Evolutionary conservation across 495 filamentous ascomycete species (phyloP), one percentile per base, ranked within the genome.

Genomic region (Penicillium ochrochloron): DNA sequence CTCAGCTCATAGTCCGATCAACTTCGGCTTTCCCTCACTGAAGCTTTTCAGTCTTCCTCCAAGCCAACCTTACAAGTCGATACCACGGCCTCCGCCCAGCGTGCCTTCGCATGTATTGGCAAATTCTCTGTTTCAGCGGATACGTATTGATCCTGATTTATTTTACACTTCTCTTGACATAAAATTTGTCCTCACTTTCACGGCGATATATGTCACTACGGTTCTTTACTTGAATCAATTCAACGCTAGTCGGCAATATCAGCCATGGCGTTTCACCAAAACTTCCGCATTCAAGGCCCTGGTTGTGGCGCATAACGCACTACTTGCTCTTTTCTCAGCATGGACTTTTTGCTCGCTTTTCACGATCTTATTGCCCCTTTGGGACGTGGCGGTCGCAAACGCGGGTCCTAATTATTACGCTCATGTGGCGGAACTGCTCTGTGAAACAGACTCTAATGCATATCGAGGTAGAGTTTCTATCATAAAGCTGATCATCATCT

Each of bases 231-330:
- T 66, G 60, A 69, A 63, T 39, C 34, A 48, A 58, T 59, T 61
- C 42, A 69, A 69, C 42, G 57, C 60, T 19, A 33, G 44, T n/a
- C 50, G 67, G 14, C 41, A 64, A 14, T 54, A 48, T 41, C 57
- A 35, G 48, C 63, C 67, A 57, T 69, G 67, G 67, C 52, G 41
- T n/a, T 58, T 69, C 37, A 66, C 54, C 37, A 66, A 42, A 41
- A 64, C 34, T n/a, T 37, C 46, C 10, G 14, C 34, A 3, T 69
- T 63, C 53, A 63, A 60, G 39, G 21, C 31, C 0, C 34, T 66
- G 1, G 61, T 69, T 15, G 21, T 64, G 25, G 23, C 35, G 25
- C 67, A 69, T 27, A 69, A 69, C 31, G 9, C 57, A 3, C 10
- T 63, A 0, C 52, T 69, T 5, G 53, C 67, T 2, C 15, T 64